Evolutionary conservation across 139 green algal genomes (phyloP).

Genomic region (Chlorella sp.): DNA sequence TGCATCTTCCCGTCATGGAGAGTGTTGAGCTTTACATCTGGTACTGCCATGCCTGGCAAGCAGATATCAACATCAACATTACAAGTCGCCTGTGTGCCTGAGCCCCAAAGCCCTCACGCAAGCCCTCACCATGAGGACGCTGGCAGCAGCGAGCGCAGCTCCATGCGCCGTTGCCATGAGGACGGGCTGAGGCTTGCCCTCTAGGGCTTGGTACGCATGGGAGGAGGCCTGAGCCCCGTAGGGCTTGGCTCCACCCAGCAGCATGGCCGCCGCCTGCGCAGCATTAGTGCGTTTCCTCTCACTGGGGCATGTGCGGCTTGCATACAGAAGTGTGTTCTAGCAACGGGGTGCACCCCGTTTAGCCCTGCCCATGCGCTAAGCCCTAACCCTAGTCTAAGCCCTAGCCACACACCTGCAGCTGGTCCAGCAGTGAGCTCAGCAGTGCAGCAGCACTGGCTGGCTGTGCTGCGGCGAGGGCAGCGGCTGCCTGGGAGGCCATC

Average conservation of each 20-base stretch:
- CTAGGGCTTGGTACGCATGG: background rate
- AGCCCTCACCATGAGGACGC: conserved; percentile 47
- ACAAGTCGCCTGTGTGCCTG: no score
- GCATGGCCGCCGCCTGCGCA: background rate
- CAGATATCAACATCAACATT: no score
- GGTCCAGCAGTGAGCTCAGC: conserved; percentile 35
- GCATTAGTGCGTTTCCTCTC: no score
- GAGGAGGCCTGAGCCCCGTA: background rate
- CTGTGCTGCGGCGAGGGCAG: conserved; percentile 53
- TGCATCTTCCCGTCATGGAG: no score
- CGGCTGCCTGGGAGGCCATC: conserved; percentile 60
- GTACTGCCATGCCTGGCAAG: no score
- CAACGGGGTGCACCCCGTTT: no score
- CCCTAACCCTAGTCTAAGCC: no score
- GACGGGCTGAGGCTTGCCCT: conserved; percentile 18
- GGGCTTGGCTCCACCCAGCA: background rate
- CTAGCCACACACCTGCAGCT: conserved; percentile 18
- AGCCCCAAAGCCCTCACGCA: no score
- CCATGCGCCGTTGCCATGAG: conserved; percentile 62
- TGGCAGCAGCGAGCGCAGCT: conserved; percentile 42
- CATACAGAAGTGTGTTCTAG: no score
- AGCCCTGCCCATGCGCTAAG: no score
- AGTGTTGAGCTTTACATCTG: no score
- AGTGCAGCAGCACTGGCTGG: conserved; percentile 36
- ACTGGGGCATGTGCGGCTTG: conserved; percentile 2